Evolutionary conservation across 768 basidiomycete genomes (phyloP).

Genomic region (Hortiboletus flavorubellus): DNA sequence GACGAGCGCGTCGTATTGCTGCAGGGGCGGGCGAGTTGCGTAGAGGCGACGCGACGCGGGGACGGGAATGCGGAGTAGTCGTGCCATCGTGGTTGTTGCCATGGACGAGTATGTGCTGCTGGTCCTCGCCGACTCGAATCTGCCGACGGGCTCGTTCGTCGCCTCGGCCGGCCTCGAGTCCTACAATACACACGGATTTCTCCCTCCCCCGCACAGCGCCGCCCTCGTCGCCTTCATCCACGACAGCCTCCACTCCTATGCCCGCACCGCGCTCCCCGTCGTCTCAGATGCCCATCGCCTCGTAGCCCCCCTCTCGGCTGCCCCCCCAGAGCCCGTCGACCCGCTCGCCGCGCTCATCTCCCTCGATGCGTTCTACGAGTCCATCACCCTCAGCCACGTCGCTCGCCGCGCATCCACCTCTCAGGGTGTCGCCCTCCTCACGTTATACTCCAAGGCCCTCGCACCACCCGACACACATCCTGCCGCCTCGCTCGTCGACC

Average conservation of each 20-base stretch:
- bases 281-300: conserved; percentile 65
- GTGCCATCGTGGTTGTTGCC: not conserved
- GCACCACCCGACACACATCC: conserved; percentile 40
- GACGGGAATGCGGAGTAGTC: too few relatives aligned
- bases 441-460: conserved; percentile 82
- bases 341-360: conserved; percentile 44
- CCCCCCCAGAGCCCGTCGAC: conserved; percentile 3
- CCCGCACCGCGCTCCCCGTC: conserved; percentile 72
- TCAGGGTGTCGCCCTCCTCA: conserved; percentile 90
- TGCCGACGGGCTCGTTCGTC: conserved; percentile 96
- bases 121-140: conserved; percentile 85
- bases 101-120: conserved; percentile 61
- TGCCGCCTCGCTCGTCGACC: conserved; percentile 48
- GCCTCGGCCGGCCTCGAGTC: conserved; percentile 93
- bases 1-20: conserved; percentile 48
- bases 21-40: conserved; percentile 23
- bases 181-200: conserved; percentile 81
- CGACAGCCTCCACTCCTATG: conserved; percentile 75
- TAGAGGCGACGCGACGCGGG: not conserved
- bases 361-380: conserved; percentile 77
- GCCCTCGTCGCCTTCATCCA: conserved; percentile 57
- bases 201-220: conserved; percentile 23
- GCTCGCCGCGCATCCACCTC: conserved; percentile 82
- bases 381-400: conserved; percentile 88
- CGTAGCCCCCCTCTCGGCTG: conserved; percentile 21